A percentile compares a stretch with the other conserved stretches of the same genome.
These are phyloP conservation scores for Lolium multiflorum DNA, from an alignment of 176 grass and related monocot species.

Conservation along the genomic window DNA sequence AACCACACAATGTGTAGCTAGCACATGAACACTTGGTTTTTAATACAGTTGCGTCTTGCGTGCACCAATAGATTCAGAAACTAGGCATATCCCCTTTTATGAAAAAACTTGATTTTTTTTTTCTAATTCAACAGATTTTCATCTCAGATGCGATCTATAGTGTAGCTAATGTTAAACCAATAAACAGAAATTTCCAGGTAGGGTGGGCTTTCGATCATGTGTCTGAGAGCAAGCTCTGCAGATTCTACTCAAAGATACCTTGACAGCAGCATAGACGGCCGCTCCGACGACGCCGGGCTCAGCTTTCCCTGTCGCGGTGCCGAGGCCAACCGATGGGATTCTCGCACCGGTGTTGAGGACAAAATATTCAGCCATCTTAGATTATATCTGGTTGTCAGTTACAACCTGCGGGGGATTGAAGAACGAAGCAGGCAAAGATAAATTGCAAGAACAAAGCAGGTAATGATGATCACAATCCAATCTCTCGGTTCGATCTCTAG, in stretches of 20 bases:
- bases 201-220: background rate
- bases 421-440: background rate
- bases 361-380: conserved; percentile 47
- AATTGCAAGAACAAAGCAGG: background rate
- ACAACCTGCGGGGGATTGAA: background rate
- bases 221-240: background rate
- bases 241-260: conserved; percentile 38
- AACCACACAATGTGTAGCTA: background rate
- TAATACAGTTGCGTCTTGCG: too few species aligned
- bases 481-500: background rate
- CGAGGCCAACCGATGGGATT: conserved; percentile 63
- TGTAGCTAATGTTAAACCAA: background rate
- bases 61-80: background rate
- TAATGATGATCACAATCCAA: background rate
- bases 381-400: background rate
- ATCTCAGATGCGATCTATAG: background rate
- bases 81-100: too few species aligned
- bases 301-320: conserved; percentile 50
- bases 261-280: conserved; percentile 58
- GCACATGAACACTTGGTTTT: background rate
- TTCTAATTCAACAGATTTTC: background rate
- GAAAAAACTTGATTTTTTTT: too few species aligned
- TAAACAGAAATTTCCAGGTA: background rate
- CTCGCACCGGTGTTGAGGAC: conserved; percentile 62
- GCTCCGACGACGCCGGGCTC: conserved; percentile 36